A percentile compares a stretch with the other conserved stretches of the same genome.
These are phyloP conservation scores for Coemansia sp. DNA, from an alignment of 192 early-diverging fungal species.

Conservation along the genomic window DNA sequence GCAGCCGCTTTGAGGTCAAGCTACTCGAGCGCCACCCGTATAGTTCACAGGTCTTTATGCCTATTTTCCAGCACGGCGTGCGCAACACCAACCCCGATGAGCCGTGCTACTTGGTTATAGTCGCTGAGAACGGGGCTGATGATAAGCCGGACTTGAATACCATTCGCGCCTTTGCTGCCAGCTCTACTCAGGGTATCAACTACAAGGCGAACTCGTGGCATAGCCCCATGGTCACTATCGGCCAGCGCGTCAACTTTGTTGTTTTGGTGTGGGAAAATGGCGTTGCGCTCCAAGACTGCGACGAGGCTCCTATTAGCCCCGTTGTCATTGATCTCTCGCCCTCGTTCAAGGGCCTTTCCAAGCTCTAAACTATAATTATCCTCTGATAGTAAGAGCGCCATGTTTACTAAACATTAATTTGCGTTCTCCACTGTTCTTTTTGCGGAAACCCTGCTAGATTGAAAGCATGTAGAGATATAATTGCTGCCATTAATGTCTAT, in stretches of 20 bases:
- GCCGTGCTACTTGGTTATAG: conserved; percentile 71
- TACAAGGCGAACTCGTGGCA: conserved; percentile 85
- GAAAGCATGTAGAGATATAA: not conserved
- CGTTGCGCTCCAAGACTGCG: conserved; percentile 68
- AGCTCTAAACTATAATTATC: conserved; percentile 21
- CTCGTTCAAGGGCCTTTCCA: conserved; percentile 39
- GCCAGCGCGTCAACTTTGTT: conserved; percentile 62
- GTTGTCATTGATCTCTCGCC: conserved; percentile 39
- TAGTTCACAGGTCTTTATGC: conserved; percentile 84
- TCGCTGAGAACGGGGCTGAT: conserved; percentile 69
- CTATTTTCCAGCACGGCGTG: conserved; percentile 56
- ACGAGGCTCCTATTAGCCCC: conserved; percentile 56
- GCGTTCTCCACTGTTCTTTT: not conserved
- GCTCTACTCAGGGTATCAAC: conserved; percentile 73
- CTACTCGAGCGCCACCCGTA: conserved; percentile 82
- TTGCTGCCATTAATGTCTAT: not conserved
- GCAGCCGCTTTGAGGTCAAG: conserved; percentile 60
- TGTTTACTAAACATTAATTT: not conserved
- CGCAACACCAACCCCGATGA: conserved; percentile 20
- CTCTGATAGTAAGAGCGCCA: not conserved
- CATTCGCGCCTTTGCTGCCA: conserved; percentile 71
- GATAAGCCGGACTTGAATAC: conserved; percentile 73
- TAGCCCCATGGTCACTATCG: conserved; percentile 82
- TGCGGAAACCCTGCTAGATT: not conserved
- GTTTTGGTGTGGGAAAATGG: conserved; percentile 80